Evolutionary conservation across 805 yeast species (phyloP).

Genomic region (Metschnikowia noctiluminum): DNA sequence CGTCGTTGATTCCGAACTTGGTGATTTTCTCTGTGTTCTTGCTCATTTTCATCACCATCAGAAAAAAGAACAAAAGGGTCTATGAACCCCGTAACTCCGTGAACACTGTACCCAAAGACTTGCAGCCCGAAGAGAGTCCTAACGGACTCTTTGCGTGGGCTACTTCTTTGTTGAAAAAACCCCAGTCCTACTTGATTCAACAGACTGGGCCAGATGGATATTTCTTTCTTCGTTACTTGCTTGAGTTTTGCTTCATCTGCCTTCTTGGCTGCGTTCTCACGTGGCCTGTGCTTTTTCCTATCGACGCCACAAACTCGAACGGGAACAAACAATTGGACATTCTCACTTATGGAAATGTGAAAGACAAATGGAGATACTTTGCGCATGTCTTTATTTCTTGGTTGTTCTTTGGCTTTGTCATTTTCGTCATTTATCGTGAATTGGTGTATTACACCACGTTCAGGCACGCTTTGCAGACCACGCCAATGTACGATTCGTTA

Average conservation of each 20-base stretch:
- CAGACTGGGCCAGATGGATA: slow-evolving; percentile 75
- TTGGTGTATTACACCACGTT: slow-evolving; percentile 65
- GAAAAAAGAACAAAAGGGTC: slow-evolving; percentile 45
- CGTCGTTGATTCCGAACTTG: slow-evolving; percentile 45
- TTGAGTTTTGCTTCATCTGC: slow-evolving; percentile 51
- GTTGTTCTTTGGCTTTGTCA: slow-evolving; percentile 63
- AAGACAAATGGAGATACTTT: slow-evolving; percentile 58
- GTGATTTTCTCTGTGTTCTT: slow-evolving; percentile 42
- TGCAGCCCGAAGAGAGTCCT: slow-evolving; percentile 43
- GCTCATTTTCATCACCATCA: slow-evolving; percentile 35
- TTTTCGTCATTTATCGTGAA: slow-evolving; percentile 70
- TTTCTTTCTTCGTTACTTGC: slow-evolving; percentile 64
- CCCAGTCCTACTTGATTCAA: slow-evolving; percentile 62
- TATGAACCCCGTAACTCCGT: slow-evolving; percentile 51
- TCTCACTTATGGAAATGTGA: slow-evolving; percentile 60
- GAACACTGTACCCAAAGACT: slow-evolving; percentile 43
- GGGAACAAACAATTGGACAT: slow-evolving; percentile 57
- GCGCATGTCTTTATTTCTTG: slow-evolving; percentile 78
- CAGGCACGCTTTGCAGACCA: slow-evolving; percentile 70
- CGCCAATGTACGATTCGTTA: slow-evolving; percentile 69
- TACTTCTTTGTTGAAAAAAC: slow-evolving; percentile 45
- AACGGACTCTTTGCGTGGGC: slow-evolving; percentile 55
- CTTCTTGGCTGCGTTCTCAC: slow-evolving; percentile 50
- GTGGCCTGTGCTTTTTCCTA: slow-evolving; percentile 71
- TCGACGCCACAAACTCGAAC: slow-evolving; percentile 69